Evolutionary conservation across 257 asterid species (phyloP).

Genomic region (Gardenia jasminoides): DNA sequence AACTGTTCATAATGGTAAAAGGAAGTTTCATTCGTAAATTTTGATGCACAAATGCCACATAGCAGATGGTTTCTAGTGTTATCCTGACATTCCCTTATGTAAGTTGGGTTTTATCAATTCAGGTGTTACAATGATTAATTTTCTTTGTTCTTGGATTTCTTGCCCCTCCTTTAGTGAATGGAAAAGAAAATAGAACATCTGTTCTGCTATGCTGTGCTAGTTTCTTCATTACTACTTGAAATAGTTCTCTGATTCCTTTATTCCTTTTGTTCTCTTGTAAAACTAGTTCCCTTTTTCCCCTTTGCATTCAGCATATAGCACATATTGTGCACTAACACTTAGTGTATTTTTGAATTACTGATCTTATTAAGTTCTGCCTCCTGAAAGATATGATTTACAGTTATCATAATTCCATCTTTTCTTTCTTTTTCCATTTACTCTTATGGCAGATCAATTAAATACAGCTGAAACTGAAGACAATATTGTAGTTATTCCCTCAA

Average conservation of each 20-base stretch:
- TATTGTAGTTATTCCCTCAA: conserved; percentile 30
- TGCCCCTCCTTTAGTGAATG: background rate
- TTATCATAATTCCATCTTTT: background rate
- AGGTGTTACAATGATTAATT: background rate
- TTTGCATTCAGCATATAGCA: background rate
- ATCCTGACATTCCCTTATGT: background rate
- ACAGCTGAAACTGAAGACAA: conserved; percentile 32
- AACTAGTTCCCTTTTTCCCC: background rate
- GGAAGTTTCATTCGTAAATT: background rate
- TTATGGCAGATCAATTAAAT: conserved; percentile 35
- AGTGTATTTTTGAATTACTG: background rate
- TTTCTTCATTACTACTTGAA: background rate
- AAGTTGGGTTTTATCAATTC: background rate
- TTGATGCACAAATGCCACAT: too few relatives aligned
- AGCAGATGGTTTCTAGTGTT: background rate
- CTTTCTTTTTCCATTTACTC: conserved; percentile 8
- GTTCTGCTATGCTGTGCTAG: background rate
- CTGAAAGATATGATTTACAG: background rate
- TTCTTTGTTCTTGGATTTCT: background rate
- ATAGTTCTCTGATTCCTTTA: background rate
- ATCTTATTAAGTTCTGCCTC: background rate
- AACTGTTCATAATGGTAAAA: background rate
- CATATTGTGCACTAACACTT: background rate
- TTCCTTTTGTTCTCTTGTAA: background rate
- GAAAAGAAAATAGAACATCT: background rate